Conservation (phyloP, 2,329 filamentous ascomycete species). For the Lithohypha guttulata region DNA sequence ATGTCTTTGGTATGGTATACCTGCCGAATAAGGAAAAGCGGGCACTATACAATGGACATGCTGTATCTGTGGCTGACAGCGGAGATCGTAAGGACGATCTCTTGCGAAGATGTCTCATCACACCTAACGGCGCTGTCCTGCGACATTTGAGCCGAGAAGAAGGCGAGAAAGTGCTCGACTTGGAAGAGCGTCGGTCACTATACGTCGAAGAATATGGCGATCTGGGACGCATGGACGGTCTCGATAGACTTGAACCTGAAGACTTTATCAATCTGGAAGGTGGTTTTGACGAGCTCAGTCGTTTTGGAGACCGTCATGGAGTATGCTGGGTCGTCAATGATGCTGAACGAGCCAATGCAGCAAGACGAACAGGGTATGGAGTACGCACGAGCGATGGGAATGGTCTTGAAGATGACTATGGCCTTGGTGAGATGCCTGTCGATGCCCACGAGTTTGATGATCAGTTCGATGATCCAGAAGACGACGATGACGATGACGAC, state of each 20-base stretch:
- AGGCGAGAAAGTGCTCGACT: conserved; percentile 34
- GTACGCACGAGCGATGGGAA: not conserved
- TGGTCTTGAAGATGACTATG: conserved; percentile 17
- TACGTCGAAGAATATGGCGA: conserved; percentile 30
- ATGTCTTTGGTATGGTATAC: conserved; percentile 30
- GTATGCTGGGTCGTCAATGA: conserved; percentile 35
- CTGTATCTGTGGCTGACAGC: conserved; percentile 29
- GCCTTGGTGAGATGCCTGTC: conserved; percentile 14
- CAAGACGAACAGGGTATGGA: conserved; percentile 6
- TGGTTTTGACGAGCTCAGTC: conserved; percentile 35
- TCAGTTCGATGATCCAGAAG: conserved; percentile 14
- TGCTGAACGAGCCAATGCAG: conserved; percentile 7
- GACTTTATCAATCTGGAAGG: conserved; percentile 35
- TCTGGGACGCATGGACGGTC: conserved; percentile 22
- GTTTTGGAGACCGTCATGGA: conserved; percentile 35
- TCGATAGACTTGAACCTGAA: conserved; percentile 25
- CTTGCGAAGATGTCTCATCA: conserved; percentile 35
- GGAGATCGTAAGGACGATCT: conserved; percentile 25
- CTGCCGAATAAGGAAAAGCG: conserved; percentile 35
- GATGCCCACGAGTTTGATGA: conserved; percentile 12
- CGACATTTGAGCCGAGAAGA: conserved; percentile 36
- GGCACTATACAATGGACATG: conserved; percentile 31
- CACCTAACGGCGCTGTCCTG: conserved; percentile 34
- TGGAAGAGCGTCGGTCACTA: conserved; percentile 31
- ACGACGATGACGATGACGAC: conserved; percentile 14